phyloP scores from a whole-genome alignment of 352 stramenopile species.

The Phytophthora lateralis region DNA sequence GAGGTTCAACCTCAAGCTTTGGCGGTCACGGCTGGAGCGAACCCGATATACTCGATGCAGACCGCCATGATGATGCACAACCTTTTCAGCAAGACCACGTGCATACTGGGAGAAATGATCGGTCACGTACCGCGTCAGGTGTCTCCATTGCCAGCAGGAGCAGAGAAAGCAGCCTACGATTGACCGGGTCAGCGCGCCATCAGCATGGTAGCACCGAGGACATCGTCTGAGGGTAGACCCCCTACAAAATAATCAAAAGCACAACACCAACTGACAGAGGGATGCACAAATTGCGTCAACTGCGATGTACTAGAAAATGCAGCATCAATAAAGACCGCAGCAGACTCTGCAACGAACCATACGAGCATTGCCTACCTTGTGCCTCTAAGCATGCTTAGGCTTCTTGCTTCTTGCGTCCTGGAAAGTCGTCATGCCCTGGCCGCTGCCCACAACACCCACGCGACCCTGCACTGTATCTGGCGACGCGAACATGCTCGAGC shows the following conservation, averaged over 20 bases:
- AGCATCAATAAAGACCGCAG: conserved; percentile 23
- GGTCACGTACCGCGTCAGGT: conserved; percentile 24
- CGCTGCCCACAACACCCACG: conserved; percentile 88
- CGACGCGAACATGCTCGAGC: conserved; percentile 90
- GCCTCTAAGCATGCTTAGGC: conserved; percentile 45
- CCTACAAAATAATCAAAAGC: conserved; percentile 18
- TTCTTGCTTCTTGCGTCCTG: conserved; percentile 73
- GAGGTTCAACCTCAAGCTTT: conserved; percentile 19
- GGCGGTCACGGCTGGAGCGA: conserved; percentile 52
- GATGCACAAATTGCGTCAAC: conserved; percentile 33
- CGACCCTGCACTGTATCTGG: conserved; percentile 82
- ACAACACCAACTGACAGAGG: conserved; percentile 12
- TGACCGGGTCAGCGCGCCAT: conserved; percentile 23
- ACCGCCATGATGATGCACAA: conserved; percentile 11
- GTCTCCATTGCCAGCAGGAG: conserved; percentile 19
- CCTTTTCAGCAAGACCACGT: conserved; percentile 36
- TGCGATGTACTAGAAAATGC: conserved; percentile 28
- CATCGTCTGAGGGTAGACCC: conserved; percentile 17
- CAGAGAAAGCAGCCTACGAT: conserved; percentile 30
- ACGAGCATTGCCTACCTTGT: conserved; percentile 28
- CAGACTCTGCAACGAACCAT: conserved; percentile 6
- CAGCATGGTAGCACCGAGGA: conserved; percentile 35
- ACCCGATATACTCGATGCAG: conserved; percentile 28
- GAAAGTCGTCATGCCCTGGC: conserved; percentile 87
- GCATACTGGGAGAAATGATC: conserved; percentile 23